Percentiles rank a stretch among this genome's conserved stretches.
phyloP scores from a whole-genome alignment of 2,329 filamentous ascomycete genomes.

The Talaromyces atroroseus region DNA sequence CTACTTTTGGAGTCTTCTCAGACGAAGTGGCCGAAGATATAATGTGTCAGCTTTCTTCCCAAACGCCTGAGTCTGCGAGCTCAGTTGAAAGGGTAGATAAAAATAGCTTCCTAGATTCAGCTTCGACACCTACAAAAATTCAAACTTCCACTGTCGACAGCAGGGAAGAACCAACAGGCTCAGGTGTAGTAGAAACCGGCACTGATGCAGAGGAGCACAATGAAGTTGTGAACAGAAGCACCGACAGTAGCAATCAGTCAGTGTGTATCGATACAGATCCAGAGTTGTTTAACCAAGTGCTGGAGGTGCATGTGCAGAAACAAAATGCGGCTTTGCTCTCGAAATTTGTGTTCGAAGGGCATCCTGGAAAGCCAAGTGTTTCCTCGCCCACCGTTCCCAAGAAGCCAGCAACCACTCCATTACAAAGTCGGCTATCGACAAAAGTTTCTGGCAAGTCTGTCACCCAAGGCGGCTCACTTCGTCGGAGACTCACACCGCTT shows the following conservation, averaged over 20 bases:
- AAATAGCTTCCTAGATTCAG: background rate
- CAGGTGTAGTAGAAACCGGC: background rate
- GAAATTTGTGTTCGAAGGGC: conserved; percentile 30
- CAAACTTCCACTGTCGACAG: background rate
- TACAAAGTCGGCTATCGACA: background rate
- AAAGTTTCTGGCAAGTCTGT: conserved; percentile 1
- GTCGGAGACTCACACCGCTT: conserved; percentile 32
- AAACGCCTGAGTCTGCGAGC: conserved; percentile 20
- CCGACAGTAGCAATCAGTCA: background rate
- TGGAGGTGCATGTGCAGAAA: conserved; percentile 32
- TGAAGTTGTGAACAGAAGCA: background rate
- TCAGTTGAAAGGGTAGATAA: background rate
- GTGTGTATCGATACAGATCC: conserved; percentile 17
- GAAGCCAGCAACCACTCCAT: background rate
- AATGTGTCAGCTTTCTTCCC: conserved; percentile 40
- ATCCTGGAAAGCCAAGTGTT: background rate
- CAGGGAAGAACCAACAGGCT: background rate
- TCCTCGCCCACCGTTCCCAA: background rate
- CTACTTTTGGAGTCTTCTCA: conserved; percentile 47
- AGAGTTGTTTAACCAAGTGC: conserved; percentile 28
- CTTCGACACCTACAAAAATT: background rate
- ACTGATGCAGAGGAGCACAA: background rate
- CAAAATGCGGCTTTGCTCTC: conserved; percentile 33
- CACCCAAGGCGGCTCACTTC: conserved; percentile 13
- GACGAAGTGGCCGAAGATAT: conserved; percentile 50